phyloP scores from a whole-genome alignment of 805 yeast species.

The Wickerhamiella parazyma region DNA sequence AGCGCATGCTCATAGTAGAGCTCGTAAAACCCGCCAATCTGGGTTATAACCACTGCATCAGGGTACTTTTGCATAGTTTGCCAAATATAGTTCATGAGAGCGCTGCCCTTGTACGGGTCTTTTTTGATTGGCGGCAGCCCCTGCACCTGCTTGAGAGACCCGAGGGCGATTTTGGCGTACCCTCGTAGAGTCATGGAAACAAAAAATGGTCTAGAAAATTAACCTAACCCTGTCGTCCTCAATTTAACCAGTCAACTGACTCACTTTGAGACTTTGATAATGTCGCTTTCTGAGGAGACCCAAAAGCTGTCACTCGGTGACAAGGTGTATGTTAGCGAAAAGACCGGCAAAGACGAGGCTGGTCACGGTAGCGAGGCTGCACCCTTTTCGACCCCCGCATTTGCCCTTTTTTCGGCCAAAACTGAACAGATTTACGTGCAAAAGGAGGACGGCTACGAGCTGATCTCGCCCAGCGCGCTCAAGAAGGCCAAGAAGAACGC shows the following conservation, averaged over 20 bases:
- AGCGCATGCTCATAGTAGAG: slow-evolving; percentile 82
- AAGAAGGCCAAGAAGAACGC: slow-evolving; percentile 96
- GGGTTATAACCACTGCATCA: slow-evolving; percentile 37
- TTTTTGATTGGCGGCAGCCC: slow-evolving; percentile 21
- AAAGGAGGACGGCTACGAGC: slow-evolving; percentile 49
- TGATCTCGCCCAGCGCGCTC: slow-evolving; percentile 78
- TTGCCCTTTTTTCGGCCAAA: slow-evolving; percentile 43
- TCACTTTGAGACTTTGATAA: neutral
- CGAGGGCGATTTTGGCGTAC: neutral
- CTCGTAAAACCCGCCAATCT: slow-evolving; percentile 25
- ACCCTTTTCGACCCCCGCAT: slow-evolving; percentile 78
- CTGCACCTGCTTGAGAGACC: neutral
- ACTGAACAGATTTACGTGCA: slow-evolving; percentile 42
- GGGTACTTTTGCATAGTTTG: slow-evolving; percentile 33
- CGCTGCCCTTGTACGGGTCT: neutral
- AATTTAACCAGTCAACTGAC: neutral
- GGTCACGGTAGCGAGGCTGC: slow-evolving; percentile 48
- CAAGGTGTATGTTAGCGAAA: slow-evolving; percentile 57
- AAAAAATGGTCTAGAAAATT: too few species aligned
- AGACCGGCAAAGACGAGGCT: slow-evolving; percentile 32
- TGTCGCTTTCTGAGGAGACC: slow-evolving; percentile 16
- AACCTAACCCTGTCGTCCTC: neutral
- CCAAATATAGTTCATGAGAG: slow-evolving; percentile 16
- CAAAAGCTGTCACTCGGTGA: slow-evolving; percentile 14
- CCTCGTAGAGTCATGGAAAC: too few species aligned